Evolutionary conservation across 495 filamentous ascomycete species (phyloP).

Genomic region (Extremus antarcticus): DNA sequence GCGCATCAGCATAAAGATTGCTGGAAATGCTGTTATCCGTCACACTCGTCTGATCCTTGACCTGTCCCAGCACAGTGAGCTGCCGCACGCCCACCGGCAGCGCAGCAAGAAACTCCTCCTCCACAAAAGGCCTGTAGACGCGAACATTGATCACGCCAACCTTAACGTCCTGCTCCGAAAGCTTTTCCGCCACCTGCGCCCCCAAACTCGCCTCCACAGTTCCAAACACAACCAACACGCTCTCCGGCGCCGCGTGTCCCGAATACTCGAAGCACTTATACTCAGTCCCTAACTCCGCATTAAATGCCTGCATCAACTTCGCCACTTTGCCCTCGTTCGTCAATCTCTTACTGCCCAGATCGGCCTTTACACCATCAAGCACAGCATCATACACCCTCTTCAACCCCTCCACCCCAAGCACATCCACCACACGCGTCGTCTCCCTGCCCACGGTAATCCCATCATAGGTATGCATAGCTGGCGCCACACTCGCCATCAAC

Average conservation of each 20-base stretch:
- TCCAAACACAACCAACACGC: conserved; percentile 83
- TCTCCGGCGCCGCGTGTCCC: conserved; percentile 65
- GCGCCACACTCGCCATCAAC: conserved; percentile 64
- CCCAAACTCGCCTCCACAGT: conserved; percentile 79
- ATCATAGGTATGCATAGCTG: conserved; percentile 86
- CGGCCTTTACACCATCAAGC: conserved; percentile 43
- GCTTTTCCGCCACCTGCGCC: conserved; percentile 63
- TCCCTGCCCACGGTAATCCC: conserved; percentile 78
- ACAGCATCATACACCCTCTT: conserved; percentile 60
- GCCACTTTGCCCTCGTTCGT: conserved; percentile 64
- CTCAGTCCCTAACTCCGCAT: conserved; percentile 83
- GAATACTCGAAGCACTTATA: conserved; percentile 91
- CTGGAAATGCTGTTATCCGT: conserved; percentile 66
- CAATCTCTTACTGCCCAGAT: conserved; percentile 42
- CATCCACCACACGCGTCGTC: conserved; percentile 75
- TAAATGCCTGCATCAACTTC: conserved; percentile 68
- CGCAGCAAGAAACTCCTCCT: conserved; percentile 76
- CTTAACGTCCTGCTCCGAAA: conserved; percentile 58
- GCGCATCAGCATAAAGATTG: conserved; percentile 75
- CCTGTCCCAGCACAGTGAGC: conserved; percentile 59
- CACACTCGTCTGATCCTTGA: conserved; percentile 42
- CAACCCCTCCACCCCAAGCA: conserved; percentile 62
- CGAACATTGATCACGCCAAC: conserved; percentile 85
- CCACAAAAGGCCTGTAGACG: conserved; percentile 86
- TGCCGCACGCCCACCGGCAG: conserved; percentile 64